phyloP scores from a whole-genome alignment of 805 yeast genomes.

The Wickerhamiella dianesei region DNA sequence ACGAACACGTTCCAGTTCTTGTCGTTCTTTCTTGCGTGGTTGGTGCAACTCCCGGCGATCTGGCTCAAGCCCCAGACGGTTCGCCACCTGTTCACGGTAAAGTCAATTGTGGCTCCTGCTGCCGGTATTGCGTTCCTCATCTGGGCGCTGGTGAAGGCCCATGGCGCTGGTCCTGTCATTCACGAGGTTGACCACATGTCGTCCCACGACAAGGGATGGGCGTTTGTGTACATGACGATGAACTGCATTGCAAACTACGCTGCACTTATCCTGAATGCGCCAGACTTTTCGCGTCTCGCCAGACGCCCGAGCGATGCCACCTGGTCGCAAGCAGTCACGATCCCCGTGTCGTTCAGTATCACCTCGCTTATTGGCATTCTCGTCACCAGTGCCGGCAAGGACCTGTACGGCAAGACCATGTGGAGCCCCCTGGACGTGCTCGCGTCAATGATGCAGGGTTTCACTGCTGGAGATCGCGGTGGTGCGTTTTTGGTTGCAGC shows the following conservation, averaged over 20 bases:
- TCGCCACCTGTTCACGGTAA: constrained; percentile 71
- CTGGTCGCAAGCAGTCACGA: constrained; percentile 45
- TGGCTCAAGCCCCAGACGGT: constrained; percentile 72
- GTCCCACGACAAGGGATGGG: constrained; percentile 59
- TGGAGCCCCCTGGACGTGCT: constrained; percentile 82
- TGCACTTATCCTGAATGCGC: constrained; percentile 75
- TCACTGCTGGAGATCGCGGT: constrained; percentile 44
- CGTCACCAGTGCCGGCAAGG: constrained; percentile 49
- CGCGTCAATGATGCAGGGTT: constrained; percentile 30
- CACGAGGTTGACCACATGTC: constrained; percentile 34
- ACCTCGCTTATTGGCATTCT: constrained; percentile 77
- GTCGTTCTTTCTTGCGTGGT: constrained; percentile 71
- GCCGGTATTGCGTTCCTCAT: constrained; percentile 74
- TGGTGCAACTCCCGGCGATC: constrained; percentile 62
- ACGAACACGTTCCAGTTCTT: constrained; percentile 62
- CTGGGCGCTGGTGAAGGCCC: constrained; percentile 73
- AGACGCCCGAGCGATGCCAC: constrained; percentile 26
- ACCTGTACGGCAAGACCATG: constrained; percentile 27
- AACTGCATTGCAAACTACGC: constrained; percentile 76
- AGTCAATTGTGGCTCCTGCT: constrained; percentile 63
- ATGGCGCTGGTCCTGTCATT: constrained; percentile 64
- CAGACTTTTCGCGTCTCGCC: constrained; percentile 81
- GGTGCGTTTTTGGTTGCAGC: constrained; percentile 66
- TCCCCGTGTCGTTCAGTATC: constrained; percentile 65
- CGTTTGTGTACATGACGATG: constrained; percentile 65